Evolutionary conservation across 805 yeast species (phyloP), one percentile per base, ranked within the genome.

Genomic region (Naumovozyma dairenensis): DNA sequence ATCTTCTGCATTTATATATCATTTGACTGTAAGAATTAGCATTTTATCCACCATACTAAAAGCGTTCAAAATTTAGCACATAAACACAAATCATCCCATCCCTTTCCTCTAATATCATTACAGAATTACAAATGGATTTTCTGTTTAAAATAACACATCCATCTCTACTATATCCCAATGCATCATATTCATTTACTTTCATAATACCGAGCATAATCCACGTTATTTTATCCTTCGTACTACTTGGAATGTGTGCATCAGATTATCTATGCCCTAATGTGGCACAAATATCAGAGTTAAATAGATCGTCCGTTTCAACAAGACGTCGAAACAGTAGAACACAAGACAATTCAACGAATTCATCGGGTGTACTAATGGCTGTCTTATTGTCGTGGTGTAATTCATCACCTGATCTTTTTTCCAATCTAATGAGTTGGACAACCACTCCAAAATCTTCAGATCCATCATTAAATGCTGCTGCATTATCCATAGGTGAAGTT

Each of bases 401-500:
- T 28, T 57, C 60, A 3, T 53, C 63, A 1, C 63, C 63, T 3
- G 63, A 58, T 43, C 34, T 58, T 4, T 53, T 58, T 29, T 56
- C 63, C 8, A 57, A 56, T 38, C 44, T 58, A 24, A 46, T 58
- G 40, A 55, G 59, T 37, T 58, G 63, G 63, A 50, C 56, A 7
- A 28, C 31, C 16, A 21, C 15, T 21, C 19, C 38, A 17, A 12
- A 41, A 8, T 34, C 39, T 13, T 39, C 47, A 4, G 31, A 26
- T 2, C 27, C 19, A 12, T 35, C 45, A 4, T 35, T 47, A 6
- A 42, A 43, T 16, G 45, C 51, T 4, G 57, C 54, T 4, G 48
- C 54, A 6, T 36, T 58, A 6, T 58, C 63, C 1, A 34, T 58
- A 6, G 61, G 63, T 24, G 63, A 58, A 36, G 60, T 58, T 1